Base-by-base conservation (phyloP, 352 stramenopile species). In the Globisporangium radiosum region DNA sequence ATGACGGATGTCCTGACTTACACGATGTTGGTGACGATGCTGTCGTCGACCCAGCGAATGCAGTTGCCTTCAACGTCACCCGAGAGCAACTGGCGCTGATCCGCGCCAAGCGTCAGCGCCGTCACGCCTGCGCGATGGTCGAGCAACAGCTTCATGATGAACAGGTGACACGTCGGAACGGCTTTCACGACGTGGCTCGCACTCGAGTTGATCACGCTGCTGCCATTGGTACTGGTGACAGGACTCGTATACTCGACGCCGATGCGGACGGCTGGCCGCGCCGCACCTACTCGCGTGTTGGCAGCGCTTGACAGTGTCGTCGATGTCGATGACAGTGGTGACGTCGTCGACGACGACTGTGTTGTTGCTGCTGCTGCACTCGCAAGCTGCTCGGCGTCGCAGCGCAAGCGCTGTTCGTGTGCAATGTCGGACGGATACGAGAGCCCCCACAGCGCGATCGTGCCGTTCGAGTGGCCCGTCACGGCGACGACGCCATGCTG, bases 11-110 rank as follows among this genome's bases (percentile, higher is more conserved):
- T n/a, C 15, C 7, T 56, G 45, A 53, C 47, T 59, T 84, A 89
- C 50, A 85, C 62, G 37, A 81, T 72, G 54, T 77, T 82, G 39
- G 69, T 73, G 44, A 73, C 85, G 51, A 88, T 69, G 57, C 81
- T 93, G 52, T 91, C 83, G 57, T 93, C 83, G 7, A 89, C 62
- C 83, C 83, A 92, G n/a, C 81, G 80, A 52, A 90, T 90, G 54
- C 81, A 91, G 37, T 76, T 73, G 0, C 83, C 83, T 43, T 90
- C 80, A 0, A 62, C 68, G 54, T 92, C 83, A 2, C 73, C 77
- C 3, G 83, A 90, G 37, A 90, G 58, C 7, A 92, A 44, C 58
- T 92, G 81, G 0, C 83, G 73, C 54, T 92, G 83, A 25, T 92
- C 81, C 0, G 49, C 25, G 11, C 75, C 71, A 9, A 92, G 51